Evolutionary conservation across 148 eudicot genomes (phyloP), one percentile per base, ranked within the genome.

Genomic region (Amaranthus palmeri): DNA sequence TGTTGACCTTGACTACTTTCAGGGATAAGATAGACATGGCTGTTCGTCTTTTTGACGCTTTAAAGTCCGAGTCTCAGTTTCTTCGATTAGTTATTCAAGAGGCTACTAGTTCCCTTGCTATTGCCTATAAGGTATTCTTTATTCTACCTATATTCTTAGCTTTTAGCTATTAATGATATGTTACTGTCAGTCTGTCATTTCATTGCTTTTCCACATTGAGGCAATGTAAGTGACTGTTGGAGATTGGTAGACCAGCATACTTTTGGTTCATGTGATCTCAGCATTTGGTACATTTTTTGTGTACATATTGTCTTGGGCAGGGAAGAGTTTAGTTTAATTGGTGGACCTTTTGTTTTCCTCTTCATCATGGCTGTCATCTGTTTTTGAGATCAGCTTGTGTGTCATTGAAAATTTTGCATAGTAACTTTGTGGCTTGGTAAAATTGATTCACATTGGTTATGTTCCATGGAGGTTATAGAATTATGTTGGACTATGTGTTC

Each of bases 11-110:
- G 48, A 9, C 45, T 78, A 52, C 17, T 55, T 49, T 60, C 78
- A 93, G 98, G 82, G 88, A 91, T 76, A 93, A 93, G 79, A 81
- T 85, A 72, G 98, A 87, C 79, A 87, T 91, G 87, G 97, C 97
- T 76, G 80, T 81, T 78, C 91, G 97, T 40, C 88, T 93, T 77
- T 93, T 93, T 69, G 78, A 88, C 71, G 91, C 98, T 61, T 80
- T 93, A 84, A 91, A 85, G 81, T 83, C 73, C 3, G 98, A 93
- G 84, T 76, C 88, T 41, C 96, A 78, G 64, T 73, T 81, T 80
- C 88, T 93, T 58, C 96, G 93, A 46, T 75, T 88, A 58, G 81
- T 81, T 72, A 77, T 93, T 69, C 98, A 93, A 87, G 98, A 93
- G 61, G 87, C 98, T 65, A 85, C 93, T 43, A 89, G 72, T 81